A percentile compares a stretch with the other conserved stretches of the same genome.
Conservation (phyloP, 805 yeast species). For the Candida incommunis region DNA sequence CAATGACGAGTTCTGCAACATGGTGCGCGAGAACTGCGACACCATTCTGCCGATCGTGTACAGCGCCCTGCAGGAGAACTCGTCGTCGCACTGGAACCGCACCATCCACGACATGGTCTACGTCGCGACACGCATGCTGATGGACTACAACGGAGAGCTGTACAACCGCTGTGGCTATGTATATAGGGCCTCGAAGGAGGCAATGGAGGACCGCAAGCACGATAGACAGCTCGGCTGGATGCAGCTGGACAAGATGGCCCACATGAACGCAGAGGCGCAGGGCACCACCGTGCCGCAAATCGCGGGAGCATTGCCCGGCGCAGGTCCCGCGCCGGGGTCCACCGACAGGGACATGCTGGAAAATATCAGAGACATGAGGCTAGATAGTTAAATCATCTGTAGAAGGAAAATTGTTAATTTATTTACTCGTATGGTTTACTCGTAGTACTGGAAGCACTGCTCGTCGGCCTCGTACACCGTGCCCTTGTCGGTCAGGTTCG, state of each 20-base stretch:
- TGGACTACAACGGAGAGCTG: slow-evolving; percentile 82
- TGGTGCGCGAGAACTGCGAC: slow-evolving; percentile 80
- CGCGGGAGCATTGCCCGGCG: no score
- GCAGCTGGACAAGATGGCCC: slow-evolving; percentile 41
- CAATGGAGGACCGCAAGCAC: slow-evolving; percentile 46
- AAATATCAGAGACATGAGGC: slow-evolving; percentile 1
- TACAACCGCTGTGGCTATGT: slow-evolving; percentile 87
- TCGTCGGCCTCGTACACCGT: no score
- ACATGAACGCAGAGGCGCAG: slow-evolving; percentile 6
- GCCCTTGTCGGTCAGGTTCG: neutral
- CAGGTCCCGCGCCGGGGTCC: no score
- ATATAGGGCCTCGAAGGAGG: slow-evolving; percentile 67
- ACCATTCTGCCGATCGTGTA: slow-evolving; percentile 85
- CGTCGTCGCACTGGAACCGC: slow-evolving; percentile 79
- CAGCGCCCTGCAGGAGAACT: slow-evolving; percentile 76
- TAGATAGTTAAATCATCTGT: neutral
- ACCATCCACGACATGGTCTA: slow-evolving; percentile 84
- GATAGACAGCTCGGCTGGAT: slow-evolving; percentile 47
- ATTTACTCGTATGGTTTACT: no score
- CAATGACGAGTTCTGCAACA: slow-evolving; percentile 80
- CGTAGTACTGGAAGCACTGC: no score
- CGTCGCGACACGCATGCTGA: slow-evolving; percentile 78
- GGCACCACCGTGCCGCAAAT: neutral
- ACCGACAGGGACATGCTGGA: neutral
- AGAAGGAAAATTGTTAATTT: neutral